These are phyloP conservation scores for Polytolypa hystricis DNA, from an alignment of 2,329 filamentous ascomycete genomes.

Conservation along the genomic window DNA sequence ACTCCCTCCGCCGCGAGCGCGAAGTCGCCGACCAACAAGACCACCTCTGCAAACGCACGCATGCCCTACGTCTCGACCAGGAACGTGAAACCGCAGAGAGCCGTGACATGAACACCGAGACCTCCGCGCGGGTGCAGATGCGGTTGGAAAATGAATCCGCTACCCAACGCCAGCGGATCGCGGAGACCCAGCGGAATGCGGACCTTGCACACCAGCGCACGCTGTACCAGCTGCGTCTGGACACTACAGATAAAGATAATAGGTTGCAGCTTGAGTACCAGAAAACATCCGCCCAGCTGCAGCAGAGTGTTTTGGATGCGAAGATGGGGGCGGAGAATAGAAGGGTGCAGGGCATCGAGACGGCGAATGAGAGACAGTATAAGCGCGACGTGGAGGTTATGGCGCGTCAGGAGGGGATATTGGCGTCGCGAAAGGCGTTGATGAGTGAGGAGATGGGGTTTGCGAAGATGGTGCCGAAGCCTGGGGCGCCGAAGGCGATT, in stretches of 20 bases:
- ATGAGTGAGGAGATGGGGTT: slow-evolving; percentile 5
- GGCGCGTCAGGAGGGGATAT: slow-evolving; percentile 8
- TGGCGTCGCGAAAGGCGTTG: slow-evolving; percentile 6
- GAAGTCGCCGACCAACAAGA: slow-evolving; percentile 10
- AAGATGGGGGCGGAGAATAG: slow-evolving; percentile 8
- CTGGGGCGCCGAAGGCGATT: slow-evolving; percentile 1
- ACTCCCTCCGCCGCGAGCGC: slow-evolving; percentile 7
- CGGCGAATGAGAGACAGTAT: slow-evolving; percentile 11
- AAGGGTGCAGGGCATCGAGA: slow-evolving; percentile 10
- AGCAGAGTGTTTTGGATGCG: slow-evolving; percentile 9
- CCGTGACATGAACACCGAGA: slow-evolving; percentile 6
- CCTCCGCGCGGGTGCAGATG: slow-evolving; percentile 9
- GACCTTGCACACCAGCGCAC: slow-evolving; percentile 9
- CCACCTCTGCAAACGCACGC: slow-evolving; percentile 7
- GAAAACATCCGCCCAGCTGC: slow-evolving; percentile 5
- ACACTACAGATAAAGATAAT: slow-evolving; percentile 7
- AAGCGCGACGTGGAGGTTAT: slow-evolving; percentile 11
- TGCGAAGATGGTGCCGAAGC: not conserved
- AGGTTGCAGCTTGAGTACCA: slow-evolving; percentile 10
- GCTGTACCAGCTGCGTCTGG: slow-evolving; percentile 9
- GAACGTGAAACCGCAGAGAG: slow-evolving; percentile 10
- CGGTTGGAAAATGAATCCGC: slow-evolving; percentile 10
- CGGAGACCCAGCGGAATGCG: slow-evolving; percentile 6
- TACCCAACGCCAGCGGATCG: slow-evolving; percentile 6
- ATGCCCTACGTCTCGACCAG: slow-evolving; percentile 11